Percentiles rank a stretch among this genome's conserved stretches.
Conservation (phyloP, 1,139 yeast species). For the Martiniozyma asiatica region DNA sequence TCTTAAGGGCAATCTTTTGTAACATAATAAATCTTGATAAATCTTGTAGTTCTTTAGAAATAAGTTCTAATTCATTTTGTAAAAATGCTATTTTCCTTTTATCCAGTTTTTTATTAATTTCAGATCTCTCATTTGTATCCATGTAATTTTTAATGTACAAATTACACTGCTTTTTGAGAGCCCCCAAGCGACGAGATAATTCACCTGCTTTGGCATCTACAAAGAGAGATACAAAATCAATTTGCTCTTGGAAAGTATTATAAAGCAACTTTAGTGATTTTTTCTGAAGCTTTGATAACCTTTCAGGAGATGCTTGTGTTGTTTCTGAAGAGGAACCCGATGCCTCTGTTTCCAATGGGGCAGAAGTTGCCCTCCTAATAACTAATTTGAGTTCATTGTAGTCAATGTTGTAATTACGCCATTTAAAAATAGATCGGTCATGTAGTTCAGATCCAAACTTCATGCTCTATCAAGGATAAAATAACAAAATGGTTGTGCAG, state of each 20-base stretch:
- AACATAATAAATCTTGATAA: slow-evolving; percentile 63
- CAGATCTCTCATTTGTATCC: slow-evolving; percentile 22
- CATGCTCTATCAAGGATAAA: no score
- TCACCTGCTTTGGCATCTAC: slow-evolving; percentile 60
- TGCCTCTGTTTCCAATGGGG: slow-evolving; percentile 6
- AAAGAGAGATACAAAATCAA: slow-evolving; percentile 34
- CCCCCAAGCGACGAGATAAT: slow-evolving; percentile 20
- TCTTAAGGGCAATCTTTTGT: slow-evolving; percentile 73
- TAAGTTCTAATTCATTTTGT: slow-evolving; percentile 29
- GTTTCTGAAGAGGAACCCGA: slow-evolving; percentile 10
- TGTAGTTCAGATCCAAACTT: slow-evolving; percentile 74
- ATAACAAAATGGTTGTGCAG: no score
- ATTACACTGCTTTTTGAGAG: slow-evolving; percentile 17
- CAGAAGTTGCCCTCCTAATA: slow-evolving; percentile 40
- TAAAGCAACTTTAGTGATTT: slow-evolving; percentile 17
- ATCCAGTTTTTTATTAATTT: slow-evolving; percentile 4
- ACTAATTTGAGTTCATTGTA: slow-evolving; percentile 62
- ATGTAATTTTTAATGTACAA: slow-evolving; percentile 15
- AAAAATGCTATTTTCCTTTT: slow-evolving; percentile 15
- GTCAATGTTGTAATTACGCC: slow-evolving; percentile 75
- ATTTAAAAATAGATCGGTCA: slow-evolving; percentile 72
- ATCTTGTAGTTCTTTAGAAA: slow-evolving; percentile 54
- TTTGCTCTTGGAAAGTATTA: slow-evolving; percentile 25
- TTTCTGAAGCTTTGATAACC: slow-evolving; percentile 12
- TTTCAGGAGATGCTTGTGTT: slow-evolving; percentile 3